A percentile compares a stretch with the other conserved stretches of the same genome.
phyloP scores from a whole-genome alignment of 768 basidiomycete species.

The Kwoniella bestiolae region DNA sequence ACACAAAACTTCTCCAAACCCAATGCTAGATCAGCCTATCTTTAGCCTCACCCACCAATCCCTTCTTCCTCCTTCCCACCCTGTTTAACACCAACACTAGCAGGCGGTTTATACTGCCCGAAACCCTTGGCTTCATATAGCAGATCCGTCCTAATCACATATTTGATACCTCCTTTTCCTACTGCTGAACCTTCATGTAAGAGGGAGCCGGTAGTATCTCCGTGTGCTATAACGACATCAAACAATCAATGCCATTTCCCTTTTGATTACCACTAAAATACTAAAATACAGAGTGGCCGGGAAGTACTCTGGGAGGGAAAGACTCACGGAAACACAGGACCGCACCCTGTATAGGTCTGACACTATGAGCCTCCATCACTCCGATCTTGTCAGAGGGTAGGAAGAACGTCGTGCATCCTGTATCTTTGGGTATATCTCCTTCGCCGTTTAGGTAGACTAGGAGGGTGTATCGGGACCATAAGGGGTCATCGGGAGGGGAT shows the following conservation, averaged over 20 bases:
- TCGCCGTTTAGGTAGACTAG: constrained; percentile 63
- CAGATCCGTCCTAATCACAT: constrained; percentile 58
- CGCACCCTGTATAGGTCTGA: constrained; percentile 62
- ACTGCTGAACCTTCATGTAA: constrained; percentile 58
- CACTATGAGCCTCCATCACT: constrained; percentile 62
- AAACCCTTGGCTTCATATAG: constrained; percentile 56
- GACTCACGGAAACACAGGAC: constrained; percentile 62
- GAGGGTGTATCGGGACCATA: constrained; percentile 63
- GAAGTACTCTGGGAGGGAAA: not conserved
- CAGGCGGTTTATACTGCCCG: constrained; percentile 51
- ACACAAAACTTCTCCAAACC: too few relatives aligned
- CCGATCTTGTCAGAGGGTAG: constrained; percentile 61
- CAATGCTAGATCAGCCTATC: too few relatives aligned
- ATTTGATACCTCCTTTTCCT: constrained; percentile 53
- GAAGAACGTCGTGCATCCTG: constrained; percentile 66
- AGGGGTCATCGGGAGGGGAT: constrained; percentile 57
- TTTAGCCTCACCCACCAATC: constrained; percentile 42
- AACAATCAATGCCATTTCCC: not conserved
- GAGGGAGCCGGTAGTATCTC: constrained; percentile 55
- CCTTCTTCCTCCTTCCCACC: constrained; percentile 50
- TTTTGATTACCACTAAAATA: too few relatives aligned
- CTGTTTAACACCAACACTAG: constrained; percentile 42
- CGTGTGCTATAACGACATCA: constrained; percentile 44
- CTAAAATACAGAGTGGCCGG: too few relatives aligned
- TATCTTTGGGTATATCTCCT: constrained; percentile 57